These are phyloP conservation scores for Vigna trinervia DNA, from an alignment of 306 rosid species.

Conservation along the genomic window DNA sequence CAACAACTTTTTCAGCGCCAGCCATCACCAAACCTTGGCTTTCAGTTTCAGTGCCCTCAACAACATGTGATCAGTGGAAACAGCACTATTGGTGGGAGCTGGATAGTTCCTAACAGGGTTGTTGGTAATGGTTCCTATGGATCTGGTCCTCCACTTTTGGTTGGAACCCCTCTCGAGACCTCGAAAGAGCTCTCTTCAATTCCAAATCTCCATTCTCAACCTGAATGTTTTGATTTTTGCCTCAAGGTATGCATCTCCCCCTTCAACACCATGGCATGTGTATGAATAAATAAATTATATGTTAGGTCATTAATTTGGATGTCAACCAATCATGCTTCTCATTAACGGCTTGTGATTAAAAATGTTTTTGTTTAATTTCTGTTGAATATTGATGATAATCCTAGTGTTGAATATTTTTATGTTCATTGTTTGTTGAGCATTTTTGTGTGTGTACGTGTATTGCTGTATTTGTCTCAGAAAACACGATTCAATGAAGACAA, in stretches of 20 bases:
- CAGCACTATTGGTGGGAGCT: conserved; percentile 7
- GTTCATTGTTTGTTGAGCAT: conserved; percentile 1
- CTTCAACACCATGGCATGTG: neutral
- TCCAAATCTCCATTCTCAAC: conserved; percentile 58
- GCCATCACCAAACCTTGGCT: conserved; percentile 35
- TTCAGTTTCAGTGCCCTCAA: conserved; percentile 32
- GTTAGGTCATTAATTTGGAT: neutral
- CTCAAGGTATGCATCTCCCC: conserved; percentile 56
- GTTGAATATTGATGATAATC: neutral
- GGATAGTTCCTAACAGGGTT: conserved; percentile 39
- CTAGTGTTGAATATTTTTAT: neutral
- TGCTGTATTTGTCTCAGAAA: conserved; percentile 52
- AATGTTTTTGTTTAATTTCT: neutral
- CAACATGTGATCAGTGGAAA: conserved; percentile 14
- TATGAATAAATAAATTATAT: conserved; percentile 1
- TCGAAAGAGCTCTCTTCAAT: conserved; percentile 91
- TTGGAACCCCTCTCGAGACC: conserved; percentile 55
- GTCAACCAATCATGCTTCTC: neutral
- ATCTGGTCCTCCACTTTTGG: conserved; percentile 39
- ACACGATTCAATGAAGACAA: conserved; percentile 50
- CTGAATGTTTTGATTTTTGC: conserved; percentile 53
- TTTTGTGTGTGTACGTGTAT: neutral
- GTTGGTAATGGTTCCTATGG: conserved; percentile 35
- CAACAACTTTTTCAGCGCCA: conserved; percentile 28
- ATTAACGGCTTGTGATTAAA: neutral